Evolutionary conservation across 2,329 filamentous ascomycete genomes (phyloP), one percentile per base, ranked within the genome.

Genomic region (Cytospora mali): DNA sequence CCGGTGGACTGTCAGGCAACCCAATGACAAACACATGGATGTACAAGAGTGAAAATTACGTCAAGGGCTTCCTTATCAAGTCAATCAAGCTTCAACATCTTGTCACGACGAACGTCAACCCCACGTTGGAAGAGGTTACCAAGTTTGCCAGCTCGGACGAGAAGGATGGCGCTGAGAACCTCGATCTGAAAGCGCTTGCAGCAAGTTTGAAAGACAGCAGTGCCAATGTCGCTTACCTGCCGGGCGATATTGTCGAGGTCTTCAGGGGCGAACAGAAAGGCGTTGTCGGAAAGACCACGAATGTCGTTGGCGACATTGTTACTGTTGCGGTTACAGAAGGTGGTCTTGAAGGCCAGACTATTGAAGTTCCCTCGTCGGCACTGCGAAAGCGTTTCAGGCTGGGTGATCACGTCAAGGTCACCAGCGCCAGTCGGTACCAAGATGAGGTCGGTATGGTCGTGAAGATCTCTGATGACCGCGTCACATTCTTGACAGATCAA

Each of bases 371-470:
- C 1, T 90, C 93, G 66, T 96, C 95, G 76, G 91, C 92, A 51
- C 82, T 99, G 28, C 91, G 95, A 62, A 99, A 99, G 77, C 86
- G 92, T 31, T 99, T 99, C 83, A 88, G 85, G 68, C 85, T 93
- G 66, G 95, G 95, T 81, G 95, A 99, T 71, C 95, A 99, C 73
- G 95, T 99, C 80, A 98, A 98, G 80, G 95, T 99, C 69, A 96
- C 97, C 73, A 94, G 95, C 61, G 94, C 93, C 46, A 97, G 93
- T 78, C 90, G 92, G 70, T 98, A 93, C 75, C 88, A 91, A 61
- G 95, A 97, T 70, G 95, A 99, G 77, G 90, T 98, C 51, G 95
- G 95, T 76, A 96, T 97, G 86, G 93, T 99, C 57, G 93, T 98
- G 68, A 92, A 92, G 74, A 95, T 97, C 68, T 89, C 87, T 55